Evolutionary conservation across 2,329 filamentous ascomycete genomes (phyloP).

Genomic region (Trichoderma sp.): DNA sequence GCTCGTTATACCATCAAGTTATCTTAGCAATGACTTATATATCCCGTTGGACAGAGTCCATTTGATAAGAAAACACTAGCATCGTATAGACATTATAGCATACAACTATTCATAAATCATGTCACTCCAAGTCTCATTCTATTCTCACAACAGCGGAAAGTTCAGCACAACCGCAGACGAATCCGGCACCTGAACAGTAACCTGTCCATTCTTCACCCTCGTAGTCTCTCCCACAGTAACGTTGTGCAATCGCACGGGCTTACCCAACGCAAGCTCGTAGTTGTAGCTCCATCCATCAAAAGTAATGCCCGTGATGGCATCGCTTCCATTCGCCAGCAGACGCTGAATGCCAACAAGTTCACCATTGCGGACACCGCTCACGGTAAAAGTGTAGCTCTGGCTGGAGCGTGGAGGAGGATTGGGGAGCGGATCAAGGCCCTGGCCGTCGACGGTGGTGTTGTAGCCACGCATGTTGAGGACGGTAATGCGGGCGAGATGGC

Average conservation of each 20-base stretch:
- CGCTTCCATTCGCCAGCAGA: constrained; percentile 62
- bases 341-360: constrained; percentile 46
- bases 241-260: constrained; percentile 56
- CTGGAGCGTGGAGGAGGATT: constrained; percentile 36
- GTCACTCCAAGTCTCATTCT: background rate
- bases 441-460: constrained; percentile 57
- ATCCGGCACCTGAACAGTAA: constrained; percentile 45
- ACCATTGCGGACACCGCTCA: constrained; percentile 40
- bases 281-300: constrained; percentile 65
- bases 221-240: constrained; percentile 54
- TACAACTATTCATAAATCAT: constrained; percentile 15
- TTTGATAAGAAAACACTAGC: background rate
- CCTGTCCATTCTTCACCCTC: constrained; percentile 39
- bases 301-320: constrained; percentile 62
- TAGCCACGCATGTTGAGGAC: constrained; percentile 61
- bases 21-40: no score
- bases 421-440: constrained; percentile 30
- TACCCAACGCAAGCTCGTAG: constrained; percentile 56
- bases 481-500: constrained; percentile 49
- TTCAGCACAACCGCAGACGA: constrained; percentile 45
- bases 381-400: constrained; percentile 42
- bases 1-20: no score
- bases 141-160: constrained; percentile 28
- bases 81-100: background rate
- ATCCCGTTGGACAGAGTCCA: no score